Base-by-base conservation (phyloP, 208 protist genomes). In the Dictyostelium gargantuum region DNA sequence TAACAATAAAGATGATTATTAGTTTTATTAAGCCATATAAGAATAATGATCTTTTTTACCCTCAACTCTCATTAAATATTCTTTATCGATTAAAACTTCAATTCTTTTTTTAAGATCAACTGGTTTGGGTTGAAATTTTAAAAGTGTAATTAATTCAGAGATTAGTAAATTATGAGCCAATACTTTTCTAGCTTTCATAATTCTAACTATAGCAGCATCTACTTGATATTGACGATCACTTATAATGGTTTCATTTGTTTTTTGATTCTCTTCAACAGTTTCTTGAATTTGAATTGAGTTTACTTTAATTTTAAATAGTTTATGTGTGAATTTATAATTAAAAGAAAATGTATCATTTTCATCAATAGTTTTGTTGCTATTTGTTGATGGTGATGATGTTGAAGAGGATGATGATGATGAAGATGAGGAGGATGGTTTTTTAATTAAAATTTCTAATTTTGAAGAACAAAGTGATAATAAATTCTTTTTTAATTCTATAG, bases 41-140 rank as follows among this genome's bases (percentile, higher is more conserved):
- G 85, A 80, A 95, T 99, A 99, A 17, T 82, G 80, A 50, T 77
- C 94, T 17, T 94, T 61, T 54, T 97, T 94, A 35, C 95, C 80
- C 5, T 48, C 63, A 76, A 96, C 96, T 46, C 98, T 96, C 81
- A 97, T 95, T 29, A 99, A 46, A 93, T 99, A 99, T 38, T 98
- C 98, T 29, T 98, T 97, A 29, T 99, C 98, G 76, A 99, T 98
- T 63, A 99, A 93, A 61, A 93, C 96, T 84, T 99, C 98, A 11
- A 99, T 97, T 10, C 97, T 84, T 91, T 98, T 98, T 95, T 99
- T 99, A 38, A 99, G 46, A 42, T 96, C 94, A 8, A 93, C 84
- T 35, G 94, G 91, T 54, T 98, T 96, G 38, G 98, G 94, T 11
- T 96, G 93, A 84, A 99, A 99, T 35, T 96, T 96, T 29, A 99